These are phyloP conservation scores for Aspergillus eucalypticola DNA, from an alignment of 2,329 filamentous ascomycete species.

Conservation along the genomic window DNA sequence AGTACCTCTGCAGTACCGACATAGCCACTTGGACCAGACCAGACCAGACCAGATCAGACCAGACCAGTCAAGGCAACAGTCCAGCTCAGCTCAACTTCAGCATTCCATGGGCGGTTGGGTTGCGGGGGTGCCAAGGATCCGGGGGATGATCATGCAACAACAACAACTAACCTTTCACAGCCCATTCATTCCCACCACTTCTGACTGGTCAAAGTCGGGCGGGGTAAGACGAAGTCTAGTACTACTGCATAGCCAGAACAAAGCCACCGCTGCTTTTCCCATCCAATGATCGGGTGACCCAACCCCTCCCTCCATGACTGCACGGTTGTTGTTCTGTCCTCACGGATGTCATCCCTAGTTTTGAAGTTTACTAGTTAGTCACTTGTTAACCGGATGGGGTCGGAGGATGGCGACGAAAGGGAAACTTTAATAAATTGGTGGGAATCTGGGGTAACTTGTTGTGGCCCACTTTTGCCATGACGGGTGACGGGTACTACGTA, in stretches of 20 bases:
- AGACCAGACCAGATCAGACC: too few species aligned
- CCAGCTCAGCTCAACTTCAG: neutral
- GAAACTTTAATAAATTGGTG: neutral
- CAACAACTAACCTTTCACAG: neutral
- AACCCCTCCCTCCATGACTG: neutral
- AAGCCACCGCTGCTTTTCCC: neutral
- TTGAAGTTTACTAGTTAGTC: too few species aligned
- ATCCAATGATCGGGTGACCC: neutral
- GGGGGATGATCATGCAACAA: slow-evolving; percentile 10
- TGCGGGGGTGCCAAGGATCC: slow-evolving; percentile 16
- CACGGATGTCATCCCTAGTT: neutral
- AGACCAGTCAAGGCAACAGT: neutral
- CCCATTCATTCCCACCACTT: too few species aligned
- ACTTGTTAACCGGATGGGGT: neutral
- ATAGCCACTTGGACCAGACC: too few species aligned
- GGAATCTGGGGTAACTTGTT: neutral
- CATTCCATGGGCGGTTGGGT: neutral
- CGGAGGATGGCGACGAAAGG: neutral
- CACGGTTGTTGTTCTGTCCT: neutral
- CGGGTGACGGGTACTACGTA: neutral
- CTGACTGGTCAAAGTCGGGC: slow-evolving; percentile 5
- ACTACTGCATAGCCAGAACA: slow-evolving; percentile 5
- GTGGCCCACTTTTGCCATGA: neutral
- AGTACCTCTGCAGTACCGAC: neutral
- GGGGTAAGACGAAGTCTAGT: slow-evolving; percentile 9